Conservation (phyloP, 1,139 yeast species). For the Scheffersomyces segobiensis region DNA sequence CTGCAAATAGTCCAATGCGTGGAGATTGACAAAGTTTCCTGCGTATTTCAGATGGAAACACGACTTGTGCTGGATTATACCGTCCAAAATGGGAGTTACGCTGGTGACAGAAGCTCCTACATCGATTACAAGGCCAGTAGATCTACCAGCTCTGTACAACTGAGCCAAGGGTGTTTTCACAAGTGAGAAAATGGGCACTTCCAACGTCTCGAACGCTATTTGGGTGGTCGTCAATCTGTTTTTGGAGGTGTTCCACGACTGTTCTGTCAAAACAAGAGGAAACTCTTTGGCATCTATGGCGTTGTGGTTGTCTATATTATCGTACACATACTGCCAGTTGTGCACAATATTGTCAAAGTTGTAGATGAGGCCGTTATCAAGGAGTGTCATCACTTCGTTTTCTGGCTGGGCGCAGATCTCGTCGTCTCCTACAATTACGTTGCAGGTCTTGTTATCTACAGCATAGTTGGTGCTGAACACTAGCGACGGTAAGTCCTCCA, state of each 20-base stretch:
- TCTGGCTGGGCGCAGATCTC: conserved; percentile 44
- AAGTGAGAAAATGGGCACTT: conserved; percentile 67
- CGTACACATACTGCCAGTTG: conserved; percentile 61
- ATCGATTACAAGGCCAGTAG: conserved; percentile 69
- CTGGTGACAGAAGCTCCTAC: conserved; percentile 62
- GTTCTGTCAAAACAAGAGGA: conserved; percentile 69
- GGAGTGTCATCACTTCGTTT: conserved; percentile 59
- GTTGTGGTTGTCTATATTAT: conserved; percentile 43
- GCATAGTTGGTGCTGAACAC: conserved; percentile 60
- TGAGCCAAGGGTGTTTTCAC: conserved; percentile 72
- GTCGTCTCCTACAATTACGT: conserved; percentile 49
- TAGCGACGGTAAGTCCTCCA: conserved; percentile 61
- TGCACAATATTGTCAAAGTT: conserved; percentile 62
- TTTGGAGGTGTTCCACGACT: conserved; percentile 59
- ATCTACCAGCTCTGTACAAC: conserved; percentile 66
- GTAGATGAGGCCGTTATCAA: conserved; percentile 65
- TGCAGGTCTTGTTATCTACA: conserved; percentile 25
- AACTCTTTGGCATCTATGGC: conserved; percentile 50
- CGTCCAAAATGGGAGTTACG: conserved; percentile 73
- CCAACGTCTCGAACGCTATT: conserved; percentile 62
- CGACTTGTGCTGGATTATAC: conserved; percentile 62
- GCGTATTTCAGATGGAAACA: conserved; percentile 62
- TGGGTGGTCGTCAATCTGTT: conserved; percentile 55
- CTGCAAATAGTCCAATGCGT: conserved; percentile 43
- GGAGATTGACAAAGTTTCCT: conserved; percentile 67